Base-by-base conservation (phyloP, 1,284 basidiomycete species). In the Puccinia polysora region DNA sequence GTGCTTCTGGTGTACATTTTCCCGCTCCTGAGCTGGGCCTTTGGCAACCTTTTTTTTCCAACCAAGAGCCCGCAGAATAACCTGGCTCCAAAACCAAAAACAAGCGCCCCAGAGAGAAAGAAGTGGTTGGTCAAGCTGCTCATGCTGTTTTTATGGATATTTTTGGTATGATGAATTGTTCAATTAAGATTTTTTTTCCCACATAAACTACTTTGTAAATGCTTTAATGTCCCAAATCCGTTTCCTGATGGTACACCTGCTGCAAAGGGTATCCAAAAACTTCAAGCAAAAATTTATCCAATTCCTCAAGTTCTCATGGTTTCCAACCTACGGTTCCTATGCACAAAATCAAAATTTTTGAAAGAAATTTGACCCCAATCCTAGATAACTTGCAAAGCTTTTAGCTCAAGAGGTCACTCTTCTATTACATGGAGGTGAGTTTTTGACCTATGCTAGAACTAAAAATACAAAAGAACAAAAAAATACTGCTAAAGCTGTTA, bases 141-240 rank as follows among this genome's bases (percentile, higher is more conserved):
- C 83, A 89, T 75, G 94, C 95, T 0, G 92, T 91, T 1, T 82
- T 84, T 32, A 80, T 88, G 78, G 91, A 91, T 25, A 90, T 93
- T 87, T 96, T 88, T 78, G 95, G 95, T 0, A 83, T 84, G 12
- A 81, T 93, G 77, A 97, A 93, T 23, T 83, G 93, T 45, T 88
- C 89, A 73, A 82, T 84, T 30, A 84, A 82, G 73, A 79, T n/a
- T 84, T 0, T 97, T 91, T 87, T 86, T 86, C 76, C 95, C 95
- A 0, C 86, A 85, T 23, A 84, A 84, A 74, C 81, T 97, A 65
- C 82, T 98, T 18, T 97, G 92, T 81, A 96, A 94, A 80, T 86
- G 95, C n/a, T 96, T 97, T 79, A 89, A 90, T 0, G 89, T 97
- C 43, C 88, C 88, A 75, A 90, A 94, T 78, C 94, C 88, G 2